phyloP scores from a whole-genome alignment of 306 rosid genomes.

The Hippophae tibetana region DNA sequence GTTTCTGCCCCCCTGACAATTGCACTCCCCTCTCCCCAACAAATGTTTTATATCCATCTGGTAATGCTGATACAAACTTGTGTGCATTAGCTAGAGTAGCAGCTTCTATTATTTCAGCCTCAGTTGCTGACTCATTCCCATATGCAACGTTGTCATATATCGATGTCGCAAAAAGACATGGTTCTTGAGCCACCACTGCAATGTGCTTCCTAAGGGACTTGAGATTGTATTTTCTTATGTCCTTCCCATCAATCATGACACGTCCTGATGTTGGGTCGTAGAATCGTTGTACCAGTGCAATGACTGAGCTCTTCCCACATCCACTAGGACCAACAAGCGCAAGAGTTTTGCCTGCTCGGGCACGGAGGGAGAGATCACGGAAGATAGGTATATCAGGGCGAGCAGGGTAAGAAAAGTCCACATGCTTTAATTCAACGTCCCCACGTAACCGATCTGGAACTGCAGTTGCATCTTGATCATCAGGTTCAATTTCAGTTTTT shows the following conservation, averaged over 20 bases:
- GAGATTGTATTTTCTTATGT: constrained; percentile 83
- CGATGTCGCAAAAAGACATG: constrained; percentile 78
- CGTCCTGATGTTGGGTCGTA: constrained; percentile 92
- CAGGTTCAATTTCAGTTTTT: constrained; percentile 93
- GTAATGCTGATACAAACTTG: constrained; percentile 71
- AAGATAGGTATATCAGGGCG: constrained; percentile 85
- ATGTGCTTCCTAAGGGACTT: constrained; percentile 86
- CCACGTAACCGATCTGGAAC: constrained; percentile 85
- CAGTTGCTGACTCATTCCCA: constrained; percentile 81
- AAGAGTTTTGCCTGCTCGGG: constrained; percentile 87
- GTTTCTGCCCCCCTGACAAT: constrained; percentile 91
- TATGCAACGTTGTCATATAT: constrained; percentile 88
- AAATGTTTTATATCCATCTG: constrained; percentile 82
- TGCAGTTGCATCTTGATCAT: constrained; percentile 68
- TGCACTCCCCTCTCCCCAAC: constrained; percentile 97
- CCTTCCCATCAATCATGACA: constrained; percentile 80
- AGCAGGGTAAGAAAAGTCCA: constrained; percentile 81
- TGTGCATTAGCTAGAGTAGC: constrained; percentile 90
- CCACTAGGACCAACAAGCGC: constrained; percentile 99
- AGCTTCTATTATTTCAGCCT: constrained; percentile 86
- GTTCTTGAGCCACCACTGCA: constrained; percentile 92
- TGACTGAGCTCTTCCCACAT: constrained; percentile 93
- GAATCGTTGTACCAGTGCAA: constrained; percentile 72
- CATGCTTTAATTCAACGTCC: constrained; percentile 88
- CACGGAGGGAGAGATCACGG: constrained; percentile 85